These are phyloP conservation scores for Begonia fuchsioides DNA, from an alignment of 306 rosid genomes.

Conservation along the genomic window DNA sequence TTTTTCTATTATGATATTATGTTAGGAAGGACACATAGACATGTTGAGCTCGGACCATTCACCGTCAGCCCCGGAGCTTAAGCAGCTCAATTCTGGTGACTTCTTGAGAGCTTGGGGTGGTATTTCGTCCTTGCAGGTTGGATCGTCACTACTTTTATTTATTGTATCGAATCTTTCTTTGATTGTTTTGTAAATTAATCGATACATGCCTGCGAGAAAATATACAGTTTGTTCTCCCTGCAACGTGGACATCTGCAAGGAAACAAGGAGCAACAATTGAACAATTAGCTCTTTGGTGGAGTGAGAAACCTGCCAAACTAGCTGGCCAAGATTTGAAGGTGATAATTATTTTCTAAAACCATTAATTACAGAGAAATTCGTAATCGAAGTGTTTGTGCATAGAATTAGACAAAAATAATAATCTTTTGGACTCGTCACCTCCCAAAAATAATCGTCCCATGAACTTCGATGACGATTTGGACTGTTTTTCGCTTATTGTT, in stretches of 20 bases:
- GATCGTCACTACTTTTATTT: slow-evolving; percentile 2
- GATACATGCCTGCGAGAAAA: slow-evolving; percentile 4
- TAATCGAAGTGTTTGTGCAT: too few relatives aligned
- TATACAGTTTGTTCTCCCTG: slow-evolving; percentile 71
- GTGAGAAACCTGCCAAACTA: slow-evolving; percentile 70
- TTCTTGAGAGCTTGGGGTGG: slow-evolving; percentile 97
- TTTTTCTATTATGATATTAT: slow-evolving; percentile 2
- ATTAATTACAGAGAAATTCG: background rate
- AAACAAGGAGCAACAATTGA: slow-evolving; percentile 69
- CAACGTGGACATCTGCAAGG: slow-evolving; percentile 67
- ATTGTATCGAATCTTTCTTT: background rate
- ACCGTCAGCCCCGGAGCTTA: slow-evolving; percentile 74
- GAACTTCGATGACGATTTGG: background rate
- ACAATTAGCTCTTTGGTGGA: slow-evolving; percentile 78
- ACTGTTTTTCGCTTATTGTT: background rate
- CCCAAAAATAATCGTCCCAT: too few relatives aligned
- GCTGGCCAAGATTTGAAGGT: slow-evolving; percentile 77
- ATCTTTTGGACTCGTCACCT: too few relatives aligned
- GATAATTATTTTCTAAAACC: background rate
- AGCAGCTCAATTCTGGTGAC: slow-evolving; percentile 69
- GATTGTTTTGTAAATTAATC: background rate
- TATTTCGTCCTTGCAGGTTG: slow-evolving; percentile 78
- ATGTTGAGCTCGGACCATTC: slow-evolving; percentile 83
- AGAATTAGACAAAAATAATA: too few relatives aligned
- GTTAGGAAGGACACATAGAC: slow-evolving; percentile 75